These are phyloP conservation scores for Umbelopsis sp. DNA, from an alignment of 192 early-diverging fungal species.

Conservation along the genomic window DNA sequence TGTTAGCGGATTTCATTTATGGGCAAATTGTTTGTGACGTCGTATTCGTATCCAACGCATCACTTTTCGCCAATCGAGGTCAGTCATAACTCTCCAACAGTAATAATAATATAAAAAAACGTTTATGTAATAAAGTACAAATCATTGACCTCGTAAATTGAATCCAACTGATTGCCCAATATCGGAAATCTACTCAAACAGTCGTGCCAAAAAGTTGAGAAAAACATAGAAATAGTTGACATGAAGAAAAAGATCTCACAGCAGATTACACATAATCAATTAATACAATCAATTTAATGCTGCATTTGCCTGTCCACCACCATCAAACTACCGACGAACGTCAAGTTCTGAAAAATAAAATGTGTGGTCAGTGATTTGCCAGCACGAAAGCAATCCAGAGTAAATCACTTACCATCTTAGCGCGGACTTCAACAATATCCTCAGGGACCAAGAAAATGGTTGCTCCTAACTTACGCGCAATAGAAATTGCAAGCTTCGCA, in stretches of 20 bases:
- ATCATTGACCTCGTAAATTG: background rate
- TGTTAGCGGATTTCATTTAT: too few relatives aligned
- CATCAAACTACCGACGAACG: slow-evolving; percentile 95
- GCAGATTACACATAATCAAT: background rate
- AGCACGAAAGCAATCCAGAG: background rate
- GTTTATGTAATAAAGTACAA: slow-evolving; percentile 3
- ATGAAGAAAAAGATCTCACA: background rate
- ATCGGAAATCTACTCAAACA: background rate
- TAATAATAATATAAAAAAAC: background rate
- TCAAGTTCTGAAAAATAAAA: slow-evolving; percentile 71
- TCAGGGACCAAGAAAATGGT: slow-evolving; percentile 98
- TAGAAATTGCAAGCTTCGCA: slow-evolving; percentile 96
- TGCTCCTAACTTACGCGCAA: slow-evolving; percentile 98
- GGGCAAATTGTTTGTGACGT: too few relatives aligned
- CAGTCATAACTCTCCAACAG: background rate
- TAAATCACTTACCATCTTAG: slow-evolving; percentile 79
- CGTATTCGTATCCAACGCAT: background rate
- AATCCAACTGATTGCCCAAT: background rate
- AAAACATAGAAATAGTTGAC: background rate
- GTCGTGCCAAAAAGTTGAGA: background rate
- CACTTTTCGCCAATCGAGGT: background rate
- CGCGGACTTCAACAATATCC: slow-evolving; percentile 97
- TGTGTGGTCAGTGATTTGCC: background rate
- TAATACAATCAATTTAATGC: slow-evolving; percentile 17
- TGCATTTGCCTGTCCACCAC: slow-evolving; percentile 58